phyloP scores from a whole-genome alignment of 768 basidiomycete species.

The Russula griseocarnosa region DNA sequence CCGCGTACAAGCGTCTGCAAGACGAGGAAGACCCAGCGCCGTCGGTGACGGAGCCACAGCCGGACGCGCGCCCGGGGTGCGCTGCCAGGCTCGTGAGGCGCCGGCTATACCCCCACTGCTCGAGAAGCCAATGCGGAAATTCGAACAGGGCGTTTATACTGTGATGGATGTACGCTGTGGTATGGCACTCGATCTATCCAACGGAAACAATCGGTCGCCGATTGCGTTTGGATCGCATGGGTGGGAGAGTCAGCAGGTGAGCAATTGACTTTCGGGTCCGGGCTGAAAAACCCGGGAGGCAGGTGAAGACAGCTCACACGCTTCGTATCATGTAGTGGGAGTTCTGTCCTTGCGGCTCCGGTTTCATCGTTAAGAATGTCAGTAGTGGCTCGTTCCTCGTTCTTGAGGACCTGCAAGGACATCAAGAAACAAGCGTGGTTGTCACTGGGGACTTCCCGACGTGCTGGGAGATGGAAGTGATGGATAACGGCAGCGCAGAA shows the following conservation, averaged over 20 bases:
- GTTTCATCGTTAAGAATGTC: slow-evolving; percentile 22
- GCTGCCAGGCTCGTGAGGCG: slow-evolving; percentile 13
- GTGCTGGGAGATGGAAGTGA: slow-evolving; percentile 28
- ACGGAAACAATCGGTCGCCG: slow-evolving; percentile 22
- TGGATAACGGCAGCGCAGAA: slow-evolving; percentile 18
- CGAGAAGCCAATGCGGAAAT: slow-evolving; percentile 10
- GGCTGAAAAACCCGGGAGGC: not conserved
- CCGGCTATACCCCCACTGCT: not conserved
- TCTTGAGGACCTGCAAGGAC: slow-evolving; percentile 17
- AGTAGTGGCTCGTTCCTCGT: slow-evolving; percentile 10
- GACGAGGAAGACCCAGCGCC: slow-evolving; percentile 22
- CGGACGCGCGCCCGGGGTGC: slow-evolving; percentile 17
- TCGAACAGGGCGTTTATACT: slow-evolving; percentile 26
- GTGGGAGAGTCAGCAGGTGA: slow-evolving; percentile 29
- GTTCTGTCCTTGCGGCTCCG: slow-evolving; percentile 18
- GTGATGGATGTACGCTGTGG: slow-evolving; percentile 27
- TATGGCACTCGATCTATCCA: slow-evolving; percentile 26
- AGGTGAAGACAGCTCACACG: not conserved
- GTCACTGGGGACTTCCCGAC: slow-evolving; percentile 25
- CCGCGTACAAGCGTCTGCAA: slow-evolving; percentile 5
- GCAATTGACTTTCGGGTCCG: not conserved
- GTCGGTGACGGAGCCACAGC: not conserved
- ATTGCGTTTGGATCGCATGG: slow-evolving; percentile 27
- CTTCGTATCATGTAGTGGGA: slow-evolving; percentile 15
- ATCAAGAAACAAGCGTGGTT: slow-evolving; percentile 7